Evolutionary conservation across 73 alveolate species (phyloP), one percentile per base, ranked within the genome.

Genomic region (Paramecium biaurelia): DNA sequence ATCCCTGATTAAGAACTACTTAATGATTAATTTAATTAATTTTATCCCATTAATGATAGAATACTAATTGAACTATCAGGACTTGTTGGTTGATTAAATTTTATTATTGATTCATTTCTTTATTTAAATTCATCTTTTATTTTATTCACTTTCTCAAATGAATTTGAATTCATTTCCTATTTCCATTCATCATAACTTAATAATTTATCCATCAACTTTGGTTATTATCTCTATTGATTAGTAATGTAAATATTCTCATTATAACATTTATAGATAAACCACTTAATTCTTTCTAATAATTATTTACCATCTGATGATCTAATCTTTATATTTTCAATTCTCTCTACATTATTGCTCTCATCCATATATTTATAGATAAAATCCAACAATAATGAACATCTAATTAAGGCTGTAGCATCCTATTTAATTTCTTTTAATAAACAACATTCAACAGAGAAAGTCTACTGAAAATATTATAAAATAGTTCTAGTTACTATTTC

Each of bases 161-260:
- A 63, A 63, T 63, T 12, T 2, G 41, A 63, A 32, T 10, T 32
- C 21, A 63, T 26, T 15, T 14, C 1, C 2, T 26, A 26, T 32
- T 63, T 63, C 90, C 90, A 79, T 79, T 79, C 90, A 41, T 79
- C 76, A 79, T 79, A 79, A 23, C 56, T 42, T 30, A 41, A 43
- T 14, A 79, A 15, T 79, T 79, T 79, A 45, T 79, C 90, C 32
- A 47, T 38, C 9, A 37, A 74, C 35, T 74, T 74, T 11, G 57
- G 67, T 74, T 37, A 74, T 34, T 28, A 18, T 34, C 59, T 74
- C 18, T 28, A 10, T 74, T 34, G 7, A 15, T 74, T 41, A 12
- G 87, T 74, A 10, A 79, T 30, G 34, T 79, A 79, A 43, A 79
- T 45, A 41, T 79, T 47, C 0, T 79, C 70, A 15, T 79, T 21